These are phyloP conservation scores for Claviceps sp. DNA, from an alignment of 2,329 filamentous ascomycete genomes.

Conservation along the genomic window DNA sequence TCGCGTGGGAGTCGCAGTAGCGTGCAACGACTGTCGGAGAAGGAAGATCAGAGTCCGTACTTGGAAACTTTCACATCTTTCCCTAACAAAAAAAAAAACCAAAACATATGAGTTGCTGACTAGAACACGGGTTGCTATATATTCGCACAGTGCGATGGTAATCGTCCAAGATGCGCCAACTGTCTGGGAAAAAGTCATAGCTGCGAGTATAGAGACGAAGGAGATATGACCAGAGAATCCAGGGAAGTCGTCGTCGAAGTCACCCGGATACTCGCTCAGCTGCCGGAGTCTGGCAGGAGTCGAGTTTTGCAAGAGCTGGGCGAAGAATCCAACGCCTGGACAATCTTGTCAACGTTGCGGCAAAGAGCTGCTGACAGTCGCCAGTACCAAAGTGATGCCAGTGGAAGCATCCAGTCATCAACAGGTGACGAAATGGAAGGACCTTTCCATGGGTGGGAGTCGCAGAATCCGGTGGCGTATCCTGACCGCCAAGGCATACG, in stretches of 20 bases:
- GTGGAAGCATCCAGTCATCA: background rate
- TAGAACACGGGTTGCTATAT: background rate
- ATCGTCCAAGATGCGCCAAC: constrained; percentile 9
- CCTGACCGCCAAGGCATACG: constrained; percentile 1
- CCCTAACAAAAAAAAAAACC: no score
- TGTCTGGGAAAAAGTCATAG: constrained; percentile 8
- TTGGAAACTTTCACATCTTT: no score
- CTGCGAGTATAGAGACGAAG: constrained; percentile 11
- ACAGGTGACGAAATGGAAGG: background rate
- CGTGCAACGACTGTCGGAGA: constrained; percentile 13
- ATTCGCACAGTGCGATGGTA: constrained; percentile 9
- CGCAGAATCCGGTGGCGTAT: constrained; percentile 13
- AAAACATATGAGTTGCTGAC: background rate
- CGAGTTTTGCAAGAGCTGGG: constrained; percentile 11
- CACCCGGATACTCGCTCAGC: constrained; percentile 12
- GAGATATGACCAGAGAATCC: constrained; percentile 3
- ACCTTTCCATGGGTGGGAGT: constrained; percentile 13
- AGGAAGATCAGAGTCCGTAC: constrained; percentile 12
- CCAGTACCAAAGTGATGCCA: background rate
- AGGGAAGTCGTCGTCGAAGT: constrained; percentile 11
- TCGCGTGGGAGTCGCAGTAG: constrained; percentile 12
- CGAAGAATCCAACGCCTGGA: constrained; percentile 10
- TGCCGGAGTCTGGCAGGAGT: constrained; percentile 9
- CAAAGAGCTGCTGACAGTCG: background rate
- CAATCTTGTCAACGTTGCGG: constrained; percentile 11